phyloP scores from a whole-genome alignment of 2,329 filamentous ascomycete species.

The Scedosporium aurantiacum region DNA sequence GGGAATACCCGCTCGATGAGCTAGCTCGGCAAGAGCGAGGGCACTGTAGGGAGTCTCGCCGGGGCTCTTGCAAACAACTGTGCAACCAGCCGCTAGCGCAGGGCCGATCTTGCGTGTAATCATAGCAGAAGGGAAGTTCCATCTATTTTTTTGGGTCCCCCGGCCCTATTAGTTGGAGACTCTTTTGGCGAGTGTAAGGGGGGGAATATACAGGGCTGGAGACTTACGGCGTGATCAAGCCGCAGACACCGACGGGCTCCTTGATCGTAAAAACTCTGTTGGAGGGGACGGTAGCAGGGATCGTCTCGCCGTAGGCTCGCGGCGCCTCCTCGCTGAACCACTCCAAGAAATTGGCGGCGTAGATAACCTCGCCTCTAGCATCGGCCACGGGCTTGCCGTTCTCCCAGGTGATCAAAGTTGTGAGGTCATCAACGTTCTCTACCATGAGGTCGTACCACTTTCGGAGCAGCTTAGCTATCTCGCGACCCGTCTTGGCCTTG shows the following conservation, averaged over 20 bases:
- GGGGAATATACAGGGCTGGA: no score
- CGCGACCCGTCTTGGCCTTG: slow-evolving; percentile 59
- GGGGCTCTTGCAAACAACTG: slow-evolving; percentile 75
- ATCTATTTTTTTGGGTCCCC: neutral
- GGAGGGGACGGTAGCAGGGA: slow-evolving; percentile 45
- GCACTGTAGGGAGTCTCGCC: slow-evolving; percentile 83
- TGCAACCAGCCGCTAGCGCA: slow-evolving; percentile 60
- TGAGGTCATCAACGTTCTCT: slow-evolving; percentile 69
- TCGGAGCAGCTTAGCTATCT: slow-evolving; percentile 62
- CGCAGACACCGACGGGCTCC: slow-evolving; percentile 24
- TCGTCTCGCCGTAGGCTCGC: slow-evolving; percentile 31
- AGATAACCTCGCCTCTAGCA: slow-evolving; percentile 44
- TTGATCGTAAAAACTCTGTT: slow-evolving; percentile 34
- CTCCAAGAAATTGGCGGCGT: slow-evolving; percentile 49
- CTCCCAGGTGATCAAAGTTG: slow-evolving; percentile 77
- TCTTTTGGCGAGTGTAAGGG: no score
- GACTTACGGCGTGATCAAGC: slow-evolving; percentile 20
- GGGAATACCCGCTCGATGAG: slow-evolving; percentile 73
- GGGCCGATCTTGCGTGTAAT: slow-evolving; percentile 35
- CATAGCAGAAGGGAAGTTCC: slow-evolving; percentile 52
- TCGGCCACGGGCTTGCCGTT: slow-evolving; percentile 67
- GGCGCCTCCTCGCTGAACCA: slow-evolving; percentile 57
- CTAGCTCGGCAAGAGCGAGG: slow-evolving; percentile 73
- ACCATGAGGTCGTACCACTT: slow-evolving; percentile 75
- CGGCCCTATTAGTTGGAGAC: no score